Conservation (phyloP, 2,329 filamentous ascomycete species). For the Elsinoe australis region DNA sequence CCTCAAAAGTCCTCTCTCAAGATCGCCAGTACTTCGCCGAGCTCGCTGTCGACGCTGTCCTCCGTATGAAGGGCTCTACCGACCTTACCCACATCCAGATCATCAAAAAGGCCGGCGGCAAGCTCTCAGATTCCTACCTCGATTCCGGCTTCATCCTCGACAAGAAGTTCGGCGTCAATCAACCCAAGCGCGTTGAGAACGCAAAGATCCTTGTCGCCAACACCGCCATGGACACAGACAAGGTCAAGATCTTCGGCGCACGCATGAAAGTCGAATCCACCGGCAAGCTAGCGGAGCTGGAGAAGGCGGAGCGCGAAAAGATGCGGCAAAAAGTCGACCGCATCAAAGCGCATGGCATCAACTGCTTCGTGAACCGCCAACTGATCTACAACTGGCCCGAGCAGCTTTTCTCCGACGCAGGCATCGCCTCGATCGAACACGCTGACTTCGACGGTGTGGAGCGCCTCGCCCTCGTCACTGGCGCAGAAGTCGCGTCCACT, state of each 20-base stretch:
- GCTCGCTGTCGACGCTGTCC: slow-evolving; percentile 82
- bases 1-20: slow-evolving; percentile 93
- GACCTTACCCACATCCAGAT: slow-evolving; percentile 98
- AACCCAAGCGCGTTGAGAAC: slow-evolving; percentile 94
- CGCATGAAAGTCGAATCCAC: slow-evolving; percentile 94
- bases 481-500: slow-evolving; percentile 93
- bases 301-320: slow-evolving; percentile 97
- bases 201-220: slow-evolving; percentile 97
- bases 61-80: slow-evolving; percentile 80
- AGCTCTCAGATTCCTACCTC: slow-evolving; percentile 93
- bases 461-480: slow-evolving; percentile 86
- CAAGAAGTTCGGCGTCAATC: slow-evolving; percentile 98
- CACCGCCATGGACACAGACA: slow-evolving; percentile 98
- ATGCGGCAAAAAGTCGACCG: slow-evolving; percentile 99
- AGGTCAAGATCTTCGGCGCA: slow-evolving; percentile 98
- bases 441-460: slow-evolving; percentile 98
- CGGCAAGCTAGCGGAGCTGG: slow-evolving; percentile 92
- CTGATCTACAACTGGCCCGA: slow-evolving; percentile 99
- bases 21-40: slow-evolving; percentile 86
- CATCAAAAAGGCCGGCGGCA: slow-evolving; percentile 98
- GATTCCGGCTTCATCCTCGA: slow-evolving; percentile 98
- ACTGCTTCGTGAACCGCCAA: slow-evolving; percentile 99
- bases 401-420: slow-evolving; percentile 94
- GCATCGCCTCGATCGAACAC: slow-evolving; percentile 97
- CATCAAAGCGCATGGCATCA: slow-evolving; percentile 98